Base-by-base conservation (phyloP, 495 filamentous ascomycete species). In the Xylaria acuta region DNA sequence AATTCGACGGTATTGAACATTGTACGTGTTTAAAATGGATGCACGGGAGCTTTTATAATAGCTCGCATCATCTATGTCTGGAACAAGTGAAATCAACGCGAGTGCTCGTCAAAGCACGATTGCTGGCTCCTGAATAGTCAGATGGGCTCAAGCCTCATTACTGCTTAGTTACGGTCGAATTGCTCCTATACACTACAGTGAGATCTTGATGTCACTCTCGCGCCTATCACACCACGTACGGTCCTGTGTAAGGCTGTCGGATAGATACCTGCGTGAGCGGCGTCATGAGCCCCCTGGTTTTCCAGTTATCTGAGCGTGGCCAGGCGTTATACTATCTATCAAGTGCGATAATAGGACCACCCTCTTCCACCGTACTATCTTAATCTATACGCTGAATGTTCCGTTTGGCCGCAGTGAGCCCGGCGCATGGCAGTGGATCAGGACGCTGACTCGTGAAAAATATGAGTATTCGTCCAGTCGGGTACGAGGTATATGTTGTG, bases 401-500 rank as follows among this genome's bases (percentile, higher is more conserved):
- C 14, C 30, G 3, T 27, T 6, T 43, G n/a, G n/a, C 6, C n/a
- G 60, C 12, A 30, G n/a, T 41, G 22, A 30, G 11, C 62, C 16
- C 11, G 4, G 12, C 18, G 25, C 4, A 30, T 47, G 16, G 18
- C 22, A 34, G 5, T 5, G 22, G 1, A 47, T 32, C 20, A 9
- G 12, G 27, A 49, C 22, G 27, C 41, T n/a, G 27, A 34, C 41
- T 65, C 41, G 41, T 20, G 27, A 40, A 32, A 27, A 47, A 47
- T 25, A 45, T 18, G 12, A 5, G 7, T 18, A 47, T 34, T 20
- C 14, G 16, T 38, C 7, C 32, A 18, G 63, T 49, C 41, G 41
- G 14, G 38, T 49, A 65, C 63, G 16, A 65, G 63, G 27, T 47
- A 41, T 64, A 30, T 64, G 36, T 43, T 43, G 38, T 30, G 36